phyloP scores from a whole-genome alignment of 2,329 filamentous ascomycete genomes.

The Phialophora chinensis region DNA sequence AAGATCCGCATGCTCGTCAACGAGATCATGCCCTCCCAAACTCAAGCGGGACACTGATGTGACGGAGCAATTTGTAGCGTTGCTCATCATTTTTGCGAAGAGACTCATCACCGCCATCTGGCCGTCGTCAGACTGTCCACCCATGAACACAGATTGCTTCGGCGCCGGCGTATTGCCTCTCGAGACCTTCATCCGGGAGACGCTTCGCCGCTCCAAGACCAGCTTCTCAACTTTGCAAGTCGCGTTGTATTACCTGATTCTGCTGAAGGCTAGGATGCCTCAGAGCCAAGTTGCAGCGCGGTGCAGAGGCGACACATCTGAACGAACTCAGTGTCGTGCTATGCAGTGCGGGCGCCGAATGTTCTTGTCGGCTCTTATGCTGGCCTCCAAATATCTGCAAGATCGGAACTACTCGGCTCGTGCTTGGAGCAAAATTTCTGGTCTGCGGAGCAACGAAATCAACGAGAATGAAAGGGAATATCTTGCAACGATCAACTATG shows the following conservation, averaged over 20 bases:
- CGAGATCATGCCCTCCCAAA: slow-evolving; percentile 28
- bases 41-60: slow-evolving; percentile 39
- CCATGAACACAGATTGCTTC: slow-evolving; percentile 69
- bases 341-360: slow-evolving; percentile 96
- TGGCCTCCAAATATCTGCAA: slow-evolving; percentile 97
- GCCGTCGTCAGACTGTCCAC: slow-evolving; percentile 83
- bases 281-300: slow-evolving; percentile 68
- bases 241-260: slow-evolving; percentile 91
- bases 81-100: slow-evolving; percentile 77
- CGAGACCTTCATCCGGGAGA: slow-evolving; percentile 97
- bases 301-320: slow-evolving; percentile 51
- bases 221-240: slow-evolving; percentile 98
- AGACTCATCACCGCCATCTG: slow-evolving; percentile 98
- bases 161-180: slow-evolving; percentile 83
- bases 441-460: slow-evolving; percentile 90
- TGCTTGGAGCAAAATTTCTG: slow-evolving; percentile 99
- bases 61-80: slow-evolving; percentile 38
- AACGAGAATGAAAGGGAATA: slow-evolving; percentile 97
- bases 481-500: slow-evolving; percentile 87
- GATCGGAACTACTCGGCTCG: slow-evolving; percentile 97
- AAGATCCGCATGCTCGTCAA: slow-evolving; percentile 19
- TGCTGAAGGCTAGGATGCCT: slow-evolving; percentile 90
- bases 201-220: slow-evolving; percentile 88
- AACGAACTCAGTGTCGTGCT: slow-evolving; percentile 59
- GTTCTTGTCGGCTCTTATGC: slow-evolving; percentile 92